Base-by-base conservation (phyloP, 2,329 filamentous ascomycete genomes). In the Graphium sp. region DNA sequence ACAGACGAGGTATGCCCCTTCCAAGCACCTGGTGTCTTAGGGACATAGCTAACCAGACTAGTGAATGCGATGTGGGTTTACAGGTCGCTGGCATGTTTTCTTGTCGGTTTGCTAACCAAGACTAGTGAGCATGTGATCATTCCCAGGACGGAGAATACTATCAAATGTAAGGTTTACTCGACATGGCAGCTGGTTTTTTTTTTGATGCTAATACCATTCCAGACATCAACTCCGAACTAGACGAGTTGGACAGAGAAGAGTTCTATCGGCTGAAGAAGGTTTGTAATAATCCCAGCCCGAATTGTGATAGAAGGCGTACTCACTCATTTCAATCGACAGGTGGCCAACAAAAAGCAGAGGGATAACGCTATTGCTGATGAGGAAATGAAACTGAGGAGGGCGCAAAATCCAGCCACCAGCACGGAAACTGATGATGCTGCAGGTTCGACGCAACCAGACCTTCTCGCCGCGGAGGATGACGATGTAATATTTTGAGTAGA, bases 141-240 rank as follows among this genome's bases (percentile, higher is more conserved):
- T 44, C 89, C 89, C 9, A 70, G 89, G 39, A 98, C 89, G 10
- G 89, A 98, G 52, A 98, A 95, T 47, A 98, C 89, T n/a, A 98
- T 98, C 61, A 94, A 93, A 58, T 98, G 75, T 75, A 57, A 40
- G 66, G 43, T 20, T 24, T 8, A 7, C 9, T 9, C 11, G 12
- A 4, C 17, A 8, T 14, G 14, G 16, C 30, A 26, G 24, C 23
- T 6, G 20, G n/a, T 8, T 20, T 7, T 10, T 9, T 12, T 21
- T 9, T 10, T 21, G 15, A 26, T 8, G 20, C 24, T 28, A 22
- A 32, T 16, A 14, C 9, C n/a, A 5, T n/a, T 8, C 6, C 33
- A 78, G 74, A 95, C 47, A 95, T 95, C 65, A 95, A 95, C 58
- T 93, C 87, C 1, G 89, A 98, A 51, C 69, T 98, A 11, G 89